Base-by-base conservation (phyloP, 192 early-diverging fungal species). In the Coemansia sp. region DNA sequence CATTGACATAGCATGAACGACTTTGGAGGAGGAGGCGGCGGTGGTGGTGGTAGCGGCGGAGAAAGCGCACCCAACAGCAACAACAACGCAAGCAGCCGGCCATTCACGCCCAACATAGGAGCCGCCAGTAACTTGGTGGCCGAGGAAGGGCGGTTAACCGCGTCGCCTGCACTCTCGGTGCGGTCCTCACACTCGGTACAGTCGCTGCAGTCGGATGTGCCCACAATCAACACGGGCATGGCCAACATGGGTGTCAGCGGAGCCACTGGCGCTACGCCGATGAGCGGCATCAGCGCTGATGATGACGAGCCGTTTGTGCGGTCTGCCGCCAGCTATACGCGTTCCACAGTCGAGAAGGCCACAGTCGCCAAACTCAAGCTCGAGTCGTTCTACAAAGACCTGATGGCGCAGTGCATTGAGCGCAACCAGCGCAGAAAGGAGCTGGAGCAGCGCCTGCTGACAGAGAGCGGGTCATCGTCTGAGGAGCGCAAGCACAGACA, bases 401-500 rank as follows among this genome's bases (percentile, higher is more conserved):
- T 92, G 38, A 87, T 98, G 59, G 87, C 90, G 7, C 95, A 98
- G 71, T 95, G 93, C 63, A 90, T 90, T 63, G 96, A 98, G 63
- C 81, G 90, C 62, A 92, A 88, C 63, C 85, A 91, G 68, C 86
- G 92, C 52, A 87, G 92, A 57, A 77, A 85, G 73, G 94, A 97
- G 30, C 84, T 93, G 30, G 95, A 98, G 82, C 78, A 88, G 64
- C 87, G 86, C 58, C 79, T 97, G 10, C 70, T 84, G 60, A 83
- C 75, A 4, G 93, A 98, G 65, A 81, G 82, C 39, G 91, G 93
- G 64, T 92, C 91, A 21, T 75, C 90, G 11, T 78, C 76, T 8
- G 93, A 93, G 38, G 97, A 98, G 68, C 89, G 92, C 70, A 95
- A 93, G 77, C 85, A 89, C 43, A 85, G 95, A 56, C 94, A 96